These are phyloP conservation scores for Aspergillus sclerotioniger DNA, from an alignment of 495 filamentous ascomycete species.

Conservation along the genomic window DNA sequence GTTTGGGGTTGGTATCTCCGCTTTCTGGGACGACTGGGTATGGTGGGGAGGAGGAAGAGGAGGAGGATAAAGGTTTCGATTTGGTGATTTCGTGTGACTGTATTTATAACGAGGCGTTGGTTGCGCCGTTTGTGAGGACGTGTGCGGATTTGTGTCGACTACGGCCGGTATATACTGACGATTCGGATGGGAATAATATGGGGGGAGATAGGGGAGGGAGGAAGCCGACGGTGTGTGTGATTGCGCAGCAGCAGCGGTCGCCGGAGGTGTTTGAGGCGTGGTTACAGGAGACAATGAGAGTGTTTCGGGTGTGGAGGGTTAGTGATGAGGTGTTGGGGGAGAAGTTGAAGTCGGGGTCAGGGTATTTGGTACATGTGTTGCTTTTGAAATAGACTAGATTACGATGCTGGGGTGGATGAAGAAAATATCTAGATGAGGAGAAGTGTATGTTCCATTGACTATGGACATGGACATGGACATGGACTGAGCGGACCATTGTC, in stretches of 20 bases:
- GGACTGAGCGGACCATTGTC: neutral
- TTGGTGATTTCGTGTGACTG: conserved; percentile 80
- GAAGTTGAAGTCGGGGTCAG: conserved; percentile 52
- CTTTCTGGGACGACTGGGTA: conserved; percentile 1
- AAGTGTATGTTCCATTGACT: neutral
- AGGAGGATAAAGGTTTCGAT: conserved; percentile 47
- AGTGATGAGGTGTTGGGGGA: conserved; percentile 57
- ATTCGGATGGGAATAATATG: neutral
- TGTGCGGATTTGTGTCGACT: conserved; percentile 76
- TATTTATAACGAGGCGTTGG: conserved; percentile 83
- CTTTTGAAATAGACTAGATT: conserved; percentile 21
- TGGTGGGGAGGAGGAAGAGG: conserved; percentile 11
- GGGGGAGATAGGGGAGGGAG: neutral
- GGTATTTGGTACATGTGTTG: conserved; percentile 46
- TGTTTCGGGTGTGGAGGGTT: conserved; percentile 77
- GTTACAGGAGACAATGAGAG: conserved; percentile 61
- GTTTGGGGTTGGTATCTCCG: conserved; percentile 17
- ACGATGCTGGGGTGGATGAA: too few relatives aligned
- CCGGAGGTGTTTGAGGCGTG: conserved; percentile 82
- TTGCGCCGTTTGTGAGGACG: conserved; percentile 77
- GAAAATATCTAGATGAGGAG: neutral
- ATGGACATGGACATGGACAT: neutral
- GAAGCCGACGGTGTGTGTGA: conserved; percentile 61
- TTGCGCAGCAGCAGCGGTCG: conserved; percentile 83
- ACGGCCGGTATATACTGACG: conserved; percentile 29